Percentiles rank a stretch among this genome's conserved stretches.
phyloP scores from a whole-genome alignment of 164 flowering plant species.

The Vitis rupestris region DNA sequence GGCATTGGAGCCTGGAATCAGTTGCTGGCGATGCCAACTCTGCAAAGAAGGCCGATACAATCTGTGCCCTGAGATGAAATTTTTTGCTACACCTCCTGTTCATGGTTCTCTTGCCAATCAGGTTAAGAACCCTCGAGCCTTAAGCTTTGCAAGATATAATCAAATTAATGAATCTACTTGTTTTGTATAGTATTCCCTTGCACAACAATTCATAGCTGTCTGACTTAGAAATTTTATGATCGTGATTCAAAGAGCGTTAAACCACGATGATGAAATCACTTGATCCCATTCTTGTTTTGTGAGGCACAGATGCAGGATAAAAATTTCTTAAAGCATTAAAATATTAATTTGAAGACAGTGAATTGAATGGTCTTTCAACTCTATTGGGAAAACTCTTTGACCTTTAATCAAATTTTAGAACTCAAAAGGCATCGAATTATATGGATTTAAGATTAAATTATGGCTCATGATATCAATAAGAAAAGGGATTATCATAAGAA shows the following conservation, averaged over 20 bases:
- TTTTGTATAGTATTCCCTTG: too few species aligned
- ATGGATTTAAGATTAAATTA: not conserved
- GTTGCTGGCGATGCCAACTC: constrained; percentile 45
- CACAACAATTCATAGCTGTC: too few species aligned
- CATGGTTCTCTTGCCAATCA: constrained; percentile 91
- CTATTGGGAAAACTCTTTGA: too few species aligned
- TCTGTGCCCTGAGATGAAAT: constrained; percentile 94
- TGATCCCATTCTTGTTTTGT: too few species aligned
- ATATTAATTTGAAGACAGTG: too few species aligned
- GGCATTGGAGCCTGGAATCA: constrained; percentile 93
- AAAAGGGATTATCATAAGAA: not conserved
- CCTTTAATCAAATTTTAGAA: too few species aligned
- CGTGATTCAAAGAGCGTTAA: too few species aligned
- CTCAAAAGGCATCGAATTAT: not conserved
- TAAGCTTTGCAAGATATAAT: not conserved
- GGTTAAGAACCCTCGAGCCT: constrained; percentile 31
- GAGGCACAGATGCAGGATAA: too few species aligned
- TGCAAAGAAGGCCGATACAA: constrained; percentile 87
- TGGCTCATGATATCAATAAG: not conserved
- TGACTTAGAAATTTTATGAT: too few species aligned
- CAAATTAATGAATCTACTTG: not conserved
- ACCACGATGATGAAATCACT: too few species aligned
- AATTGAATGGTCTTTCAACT: too few species aligned
- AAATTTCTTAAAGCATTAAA: too few species aligned
- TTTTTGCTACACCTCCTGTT: constrained; percentile 86